These are phyloP conservation scores for Colletotrichum phormii DNA, from an alignment of 2,329 filamentous ascomycete genomes.

Conservation along the genomic window DNA sequence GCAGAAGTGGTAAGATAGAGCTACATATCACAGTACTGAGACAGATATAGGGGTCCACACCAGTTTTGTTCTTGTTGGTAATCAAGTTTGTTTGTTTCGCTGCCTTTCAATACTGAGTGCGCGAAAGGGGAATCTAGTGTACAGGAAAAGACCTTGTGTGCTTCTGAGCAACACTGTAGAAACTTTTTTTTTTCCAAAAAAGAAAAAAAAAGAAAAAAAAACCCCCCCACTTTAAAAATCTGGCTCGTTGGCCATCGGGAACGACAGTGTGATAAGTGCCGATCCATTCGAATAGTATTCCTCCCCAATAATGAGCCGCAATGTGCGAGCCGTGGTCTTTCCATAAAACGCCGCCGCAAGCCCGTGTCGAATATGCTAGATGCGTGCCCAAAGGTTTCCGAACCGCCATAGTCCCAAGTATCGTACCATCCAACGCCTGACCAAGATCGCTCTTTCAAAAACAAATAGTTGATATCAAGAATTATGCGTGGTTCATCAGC, in stretches of 20 bases:
- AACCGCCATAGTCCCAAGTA: conserved; percentile 1
- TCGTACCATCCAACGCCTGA: conserved; percentile 29
- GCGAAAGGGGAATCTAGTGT: conserved; percentile 29
- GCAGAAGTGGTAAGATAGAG: not conserved
- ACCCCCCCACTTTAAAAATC: no score
- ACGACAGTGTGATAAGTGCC: conserved; percentile 15
- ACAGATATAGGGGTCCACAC: not conserved
- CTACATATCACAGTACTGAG: not conserved
- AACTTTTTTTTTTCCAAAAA: conserved; percentile 20
- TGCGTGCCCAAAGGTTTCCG: conserved; percentile 9
- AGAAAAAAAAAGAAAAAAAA: not conserved
- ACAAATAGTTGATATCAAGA: conserved; percentile 25
- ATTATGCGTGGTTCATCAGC: conserved; percentile 60
- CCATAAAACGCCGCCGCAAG: conserved; percentile 31
- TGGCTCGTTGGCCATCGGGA: conserved; percentile 15
- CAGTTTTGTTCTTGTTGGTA: not conserved
- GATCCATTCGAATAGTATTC: not conserved
- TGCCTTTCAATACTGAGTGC: conserved; percentile 1
- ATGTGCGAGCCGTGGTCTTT: conserved; percentile 10
- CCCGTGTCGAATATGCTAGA: conserved; percentile 23
- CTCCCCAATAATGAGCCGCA: not conserved
- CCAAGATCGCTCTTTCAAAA: conserved; percentile 16
- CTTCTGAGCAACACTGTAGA: not conserved
- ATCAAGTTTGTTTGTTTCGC: conserved; percentile 28
- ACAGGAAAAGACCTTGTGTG: conserved; percentile 16